phyloP scores from a whole-genome alignment of 805 yeast species.

The Candida nemodendra region DNA sequence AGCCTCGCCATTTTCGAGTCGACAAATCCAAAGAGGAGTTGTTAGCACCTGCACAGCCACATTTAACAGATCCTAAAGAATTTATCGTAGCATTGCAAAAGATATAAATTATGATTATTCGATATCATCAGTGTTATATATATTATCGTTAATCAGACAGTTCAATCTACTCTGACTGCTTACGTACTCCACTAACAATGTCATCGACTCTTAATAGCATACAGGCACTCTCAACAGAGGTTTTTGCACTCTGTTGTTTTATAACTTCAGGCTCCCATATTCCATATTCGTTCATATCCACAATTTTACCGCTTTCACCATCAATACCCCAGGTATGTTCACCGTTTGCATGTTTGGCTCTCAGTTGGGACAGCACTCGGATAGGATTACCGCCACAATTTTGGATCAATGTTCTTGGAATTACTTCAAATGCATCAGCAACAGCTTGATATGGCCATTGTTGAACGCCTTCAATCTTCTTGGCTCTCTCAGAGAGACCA shows the following conservation, averaged over 20 bases:
- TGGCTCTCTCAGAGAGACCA: slow-evolving; percentile 83
- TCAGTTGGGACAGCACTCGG: slow-evolving; percentile 79
- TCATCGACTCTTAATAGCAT: slow-evolving; percentile 94
- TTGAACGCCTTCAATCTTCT: slow-evolving; percentile 87
- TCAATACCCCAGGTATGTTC: slow-evolving; percentile 84
- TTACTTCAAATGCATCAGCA: slow-evolving; percentile 97
- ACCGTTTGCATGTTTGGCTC: slow-evolving; percentile 97
- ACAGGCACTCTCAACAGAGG: slow-evolving; percentile 98
- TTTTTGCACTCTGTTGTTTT: slow-evolving; percentile 93
- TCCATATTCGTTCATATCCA: slow-evolving; percentile 93
- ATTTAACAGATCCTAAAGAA: no score
- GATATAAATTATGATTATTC: no score
- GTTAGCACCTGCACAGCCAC: no score
- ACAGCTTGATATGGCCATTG: slow-evolving; percentile 99
- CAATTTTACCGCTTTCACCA: slow-evolving; percentile 92
- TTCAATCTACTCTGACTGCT: slow-evolving; percentile 23
- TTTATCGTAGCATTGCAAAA: no score
- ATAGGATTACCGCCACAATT: slow-evolving; percentile 98
- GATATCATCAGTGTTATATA: no score
- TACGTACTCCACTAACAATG: slow-evolving; percentile 91
- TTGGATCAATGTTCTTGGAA: slow-evolving; percentile 95
- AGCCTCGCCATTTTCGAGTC: no score
- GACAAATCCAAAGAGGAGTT: no score
- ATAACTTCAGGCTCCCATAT: slow-evolving; percentile 99
- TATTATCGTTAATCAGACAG: no score